These are phyloP conservation scores for Populus nigra DNA, from an alignment of 345 rosid genomes.

Conservation along the genomic window DNA sequence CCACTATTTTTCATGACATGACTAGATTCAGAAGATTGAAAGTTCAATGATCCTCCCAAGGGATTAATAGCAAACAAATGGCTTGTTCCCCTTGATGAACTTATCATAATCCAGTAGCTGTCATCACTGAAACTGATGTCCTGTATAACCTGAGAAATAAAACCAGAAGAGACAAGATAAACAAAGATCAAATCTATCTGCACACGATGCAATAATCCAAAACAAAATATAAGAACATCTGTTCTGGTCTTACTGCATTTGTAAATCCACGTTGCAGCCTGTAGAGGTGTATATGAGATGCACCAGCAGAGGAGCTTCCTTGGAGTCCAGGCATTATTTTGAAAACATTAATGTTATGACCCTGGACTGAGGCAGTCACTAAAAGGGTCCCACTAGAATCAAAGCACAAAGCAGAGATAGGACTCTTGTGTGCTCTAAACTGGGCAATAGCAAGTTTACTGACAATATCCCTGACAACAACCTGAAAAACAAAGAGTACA, in stretches of 20 bases:
- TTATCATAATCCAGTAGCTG: conserved; percentile 82
- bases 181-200: not conserved
- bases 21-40: conserved; percentile 34
- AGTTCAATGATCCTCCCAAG: conserved; percentile 44
- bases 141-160: conserved; percentile 69
- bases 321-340: conserved; percentile 59
- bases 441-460: conserved; percentile 66
- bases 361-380: conserved; percentile 90
- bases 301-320: conserved; percentile 40
- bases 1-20: conserved; percentile 31
- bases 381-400: conserved; percentile 88
- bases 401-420: conserved; percentile 84
- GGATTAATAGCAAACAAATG: conserved; percentile 85
- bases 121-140: conserved; percentile 88
- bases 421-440: conserved; percentile 91
- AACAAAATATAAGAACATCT: not conserved
- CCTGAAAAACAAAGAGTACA: conserved; percentile 41
- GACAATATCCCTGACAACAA: conserved; percentile 72
- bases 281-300: conserved; percentile 70
- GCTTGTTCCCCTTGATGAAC: conserved; percentile 93
- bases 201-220: not conserved
- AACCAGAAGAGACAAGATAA: conserved; percentile 3
- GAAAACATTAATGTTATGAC: conserved; percentile 87
- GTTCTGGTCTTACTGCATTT: conserved; percentile 65
- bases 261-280: conserved; percentile 93